Percentiles rank a stretch among this genome's conserved stretches.
phyloP scores from a whole-genome alignment of 2,329 filamentous ascomycete genomes.

The Stemphylium beticola region DNA sequence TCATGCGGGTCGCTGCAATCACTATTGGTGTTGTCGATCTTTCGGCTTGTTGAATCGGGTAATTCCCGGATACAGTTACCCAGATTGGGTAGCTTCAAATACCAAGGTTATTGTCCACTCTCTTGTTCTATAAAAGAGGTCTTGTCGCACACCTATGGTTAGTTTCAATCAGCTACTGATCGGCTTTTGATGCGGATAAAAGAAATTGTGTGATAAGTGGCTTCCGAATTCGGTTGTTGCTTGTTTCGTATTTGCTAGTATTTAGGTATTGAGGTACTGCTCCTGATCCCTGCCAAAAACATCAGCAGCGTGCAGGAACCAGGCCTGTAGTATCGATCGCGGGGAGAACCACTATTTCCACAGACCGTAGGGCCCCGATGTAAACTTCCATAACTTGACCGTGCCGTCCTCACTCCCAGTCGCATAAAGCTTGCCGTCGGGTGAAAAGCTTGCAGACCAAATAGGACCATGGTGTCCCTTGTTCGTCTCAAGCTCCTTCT shows the following conservation, averaged over 20 bases:
- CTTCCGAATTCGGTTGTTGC: neutral
- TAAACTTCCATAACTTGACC: slow-evolving; percentile 86
- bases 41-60: slow-evolving; percentile 30
- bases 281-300: neutral
- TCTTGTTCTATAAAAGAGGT: neutral
- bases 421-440: slow-evolving; percentile 93
- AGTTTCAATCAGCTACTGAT: neutral
- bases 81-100: slow-evolving; percentile 6
- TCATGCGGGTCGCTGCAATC: slow-evolving; percentile 17
- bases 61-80: slow-evolving; percentile 26
- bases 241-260: slow-evolving; percentile 4
- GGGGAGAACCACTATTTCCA: slow-evolving; percentile 58
- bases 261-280: neutral
- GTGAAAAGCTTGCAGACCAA: slow-evolving; percentile 94
- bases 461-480: slow-evolving; percentile 98
- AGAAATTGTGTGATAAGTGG: neutral
- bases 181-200: neutral
- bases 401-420: slow-evolving; percentile 97
- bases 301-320: neutral
- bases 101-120: neutral
- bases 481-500: slow-evolving; percentile 84
- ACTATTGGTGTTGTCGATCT: slow-evolving; percentile 23
- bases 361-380: slow-evolving; percentile 67
- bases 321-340: neutral
- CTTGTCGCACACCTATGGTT: neutral